Evolutionary conservation across 2,329 filamentous ascomycete genomes (phyloP).

Genomic region (Botrytis byssoidea): DNA sequence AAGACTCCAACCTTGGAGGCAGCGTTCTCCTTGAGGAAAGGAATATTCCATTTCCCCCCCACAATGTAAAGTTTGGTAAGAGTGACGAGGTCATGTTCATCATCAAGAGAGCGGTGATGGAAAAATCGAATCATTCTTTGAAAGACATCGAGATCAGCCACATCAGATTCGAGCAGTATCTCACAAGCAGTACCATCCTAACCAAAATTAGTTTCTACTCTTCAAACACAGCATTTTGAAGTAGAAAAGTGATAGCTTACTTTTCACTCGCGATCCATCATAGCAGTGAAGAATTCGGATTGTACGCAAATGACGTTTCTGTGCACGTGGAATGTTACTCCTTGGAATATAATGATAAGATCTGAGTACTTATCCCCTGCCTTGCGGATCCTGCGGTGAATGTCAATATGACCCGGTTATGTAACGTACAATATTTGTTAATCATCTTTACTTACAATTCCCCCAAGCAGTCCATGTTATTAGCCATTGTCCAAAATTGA

Average conservation of each 20-base stretch:
- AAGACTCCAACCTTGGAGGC: too few relatives aligned
- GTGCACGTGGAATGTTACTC: conserved; percentile 25
- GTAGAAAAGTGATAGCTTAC: background rate
- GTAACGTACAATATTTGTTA: background rate
- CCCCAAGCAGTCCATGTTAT: background rate
- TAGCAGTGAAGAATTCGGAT: conserved; percentile 24
- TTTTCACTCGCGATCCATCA: background rate
- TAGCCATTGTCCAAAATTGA: background rate
- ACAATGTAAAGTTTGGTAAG: background rate
- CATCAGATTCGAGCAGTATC: background rate
- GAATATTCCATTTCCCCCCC: background rate
- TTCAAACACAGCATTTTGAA: too few relatives aligned
- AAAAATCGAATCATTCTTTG: background rate
- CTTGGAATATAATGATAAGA: conserved; percentile 25
- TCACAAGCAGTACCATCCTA: background rate
- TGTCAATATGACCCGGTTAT: background rate
- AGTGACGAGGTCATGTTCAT: background rate
- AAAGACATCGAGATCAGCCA: background rate
- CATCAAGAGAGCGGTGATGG: background rate
- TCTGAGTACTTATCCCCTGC: conserved; percentile 22
- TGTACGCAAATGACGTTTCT: conserved; percentile 25
- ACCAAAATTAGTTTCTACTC: background rate
- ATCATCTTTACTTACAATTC: background rate
- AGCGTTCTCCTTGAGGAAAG: background rate
- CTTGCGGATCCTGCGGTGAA: background rate